A percentile compares a stretch with the other conserved stretches of the same genome.
phyloP scores from a whole-genome alignment of 2,329 filamentous ascomycete genomes.

The Acephala macrosclerotiorum region DNA sequence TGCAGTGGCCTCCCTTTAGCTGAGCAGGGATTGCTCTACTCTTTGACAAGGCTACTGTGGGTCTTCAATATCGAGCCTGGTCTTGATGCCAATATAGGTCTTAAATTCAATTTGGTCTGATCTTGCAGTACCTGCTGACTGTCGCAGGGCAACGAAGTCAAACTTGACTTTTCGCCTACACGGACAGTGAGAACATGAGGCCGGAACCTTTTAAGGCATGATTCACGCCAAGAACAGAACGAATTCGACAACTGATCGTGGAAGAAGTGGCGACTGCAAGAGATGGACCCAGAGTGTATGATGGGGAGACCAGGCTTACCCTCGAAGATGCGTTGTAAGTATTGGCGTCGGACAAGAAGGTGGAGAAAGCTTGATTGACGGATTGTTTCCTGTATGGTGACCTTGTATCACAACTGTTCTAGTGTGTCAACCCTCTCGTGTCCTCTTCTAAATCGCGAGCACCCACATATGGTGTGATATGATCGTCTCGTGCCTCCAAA shows the following conservation, averaged over 20 bases:
- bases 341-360: not conserved
- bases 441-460: not conserved
- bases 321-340: not conserved
- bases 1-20: slow-evolving; percentile 9
- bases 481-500: not conserved
- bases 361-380: not conserved
- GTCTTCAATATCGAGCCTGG: slow-evolving; percentile 6
- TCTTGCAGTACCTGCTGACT: not conserved
- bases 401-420: not conserved
- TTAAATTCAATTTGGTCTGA: not conserved
- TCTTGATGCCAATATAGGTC: not conserved
- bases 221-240: not conserved
- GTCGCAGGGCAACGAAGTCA: not conserved
- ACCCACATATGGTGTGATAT: not conserved
- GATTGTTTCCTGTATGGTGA: not conserved
- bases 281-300: not conserved
- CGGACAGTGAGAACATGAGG: slow-evolving; percentile 11
- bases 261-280: not conserved
- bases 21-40: not conserved
- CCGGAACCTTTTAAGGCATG: slow-evolving; percentile 6
- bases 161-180: slow-evolving; percentile 11
- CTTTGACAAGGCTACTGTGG: not conserved
- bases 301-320: slow-evolving; percentile 7
- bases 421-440: too few species aligned
- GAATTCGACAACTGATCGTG: not conserved